Base-by-base conservation (phyloP, 148 eudicot genomes). In the Rheum nobile region DNA sequence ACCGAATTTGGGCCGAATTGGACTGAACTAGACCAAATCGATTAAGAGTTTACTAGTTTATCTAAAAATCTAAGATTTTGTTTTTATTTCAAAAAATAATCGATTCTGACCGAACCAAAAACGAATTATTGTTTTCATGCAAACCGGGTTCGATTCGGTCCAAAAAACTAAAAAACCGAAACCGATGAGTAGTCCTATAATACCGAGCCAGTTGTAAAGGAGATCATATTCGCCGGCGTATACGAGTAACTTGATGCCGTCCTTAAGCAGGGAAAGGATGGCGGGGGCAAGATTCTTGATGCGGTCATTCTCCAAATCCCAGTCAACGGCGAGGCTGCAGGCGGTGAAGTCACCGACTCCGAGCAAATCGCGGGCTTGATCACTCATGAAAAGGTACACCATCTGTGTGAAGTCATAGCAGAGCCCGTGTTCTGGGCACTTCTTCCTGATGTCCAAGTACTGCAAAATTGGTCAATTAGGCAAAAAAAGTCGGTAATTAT, bases 151-250 rank as follows among this genome's bases (percentile, higher is more conserved):
- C n/a, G n/a, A n/a, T n/a, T n/a, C n/a, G n/a, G n/a, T n/a, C n/a
- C n/a, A n/a, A n/a, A n/a, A n/a, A n/a, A n/a, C n/a, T n/a, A n/a
- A n/a, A n/a, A n/a, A n/a, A n/a, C n/a, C n/a, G n/a, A n/a, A n/a
- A n/a, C n/a, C n/a, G n/a, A n/a, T n/a, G n/a, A n/a, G n/a, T n/a
- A n/a, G n/a, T n/a, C n/a, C n/a, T n/a, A n/a, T n/a, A 29, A 78
- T 79, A 89, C 98, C 98, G 75, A 93, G 98, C 98, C 98, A 93
- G 70, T 93, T 93, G 92, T 96, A 93, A 69, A 93, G 91, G 74
- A 93, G 88, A 77, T 93, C 98, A 79, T 91, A 93, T 81, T 93
- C 98, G 79, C 98, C 98, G 48, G 98, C 98, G 76, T 93, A 93
- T 57, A 91, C 79, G 57, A 93, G 97, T 83, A 93, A 14, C 74